Conservation (phyloP, 306 rosid species). For the Vicia villosa region DNA sequence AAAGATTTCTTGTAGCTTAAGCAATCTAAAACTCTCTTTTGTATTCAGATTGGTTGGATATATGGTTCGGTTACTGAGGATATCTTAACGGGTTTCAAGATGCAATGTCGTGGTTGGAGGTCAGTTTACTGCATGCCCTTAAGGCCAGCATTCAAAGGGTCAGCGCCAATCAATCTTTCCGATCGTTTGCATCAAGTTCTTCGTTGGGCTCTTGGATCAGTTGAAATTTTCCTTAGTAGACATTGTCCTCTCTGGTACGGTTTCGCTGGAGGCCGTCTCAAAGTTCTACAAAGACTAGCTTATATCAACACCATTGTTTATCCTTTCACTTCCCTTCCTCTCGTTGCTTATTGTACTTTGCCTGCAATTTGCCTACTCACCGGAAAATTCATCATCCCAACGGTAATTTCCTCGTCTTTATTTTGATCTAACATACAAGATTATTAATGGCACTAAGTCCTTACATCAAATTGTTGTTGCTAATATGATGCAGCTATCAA, state of each 20-base stretch:
- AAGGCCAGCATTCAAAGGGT: slow-evolving; percentile 99
- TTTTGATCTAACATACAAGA: neutral
- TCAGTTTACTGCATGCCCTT: slow-evolving; percentile 96
- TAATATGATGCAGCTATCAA: slow-evolving; percentile 73
- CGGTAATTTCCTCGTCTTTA: slow-evolving; percentile 57
- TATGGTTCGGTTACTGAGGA: slow-evolving; percentile 98
- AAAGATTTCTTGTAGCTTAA: slow-evolving; percentile 6
- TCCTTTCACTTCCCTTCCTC: slow-evolving; percentile 96
- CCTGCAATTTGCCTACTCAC: slow-evolving; percentile 98
- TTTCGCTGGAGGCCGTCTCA: slow-evolving; percentile 94
- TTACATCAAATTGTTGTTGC: neutral
- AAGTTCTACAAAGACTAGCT: slow-evolving; percentile 83
- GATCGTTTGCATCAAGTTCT: slow-evolving; percentile 98
- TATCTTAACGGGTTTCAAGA: slow-evolving; percentile 95
- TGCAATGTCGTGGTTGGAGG: slow-evolving; percentile 99
- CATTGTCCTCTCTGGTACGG: slow-evolving; percentile 99
- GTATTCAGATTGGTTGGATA: slow-evolving; percentile 95
- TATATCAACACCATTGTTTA: slow-evolving; percentile 96
- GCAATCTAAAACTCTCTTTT: slow-evolving; percentile 33
- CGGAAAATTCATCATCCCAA: slow-evolving; percentile 94
- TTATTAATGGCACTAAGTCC: slow-evolving; percentile 13
- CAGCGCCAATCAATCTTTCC: slow-evolving; percentile 94
- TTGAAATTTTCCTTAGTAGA: slow-evolving; percentile 97
- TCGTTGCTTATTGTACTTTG: slow-evolving; percentile 79
- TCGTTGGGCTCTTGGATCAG: slow-evolving; percentile 99